A percentile compares a stretch with the other conserved stretches of the same genome.
Conservation (phyloP, 345 rosid genomes). For the Brassica incana region DNA sequence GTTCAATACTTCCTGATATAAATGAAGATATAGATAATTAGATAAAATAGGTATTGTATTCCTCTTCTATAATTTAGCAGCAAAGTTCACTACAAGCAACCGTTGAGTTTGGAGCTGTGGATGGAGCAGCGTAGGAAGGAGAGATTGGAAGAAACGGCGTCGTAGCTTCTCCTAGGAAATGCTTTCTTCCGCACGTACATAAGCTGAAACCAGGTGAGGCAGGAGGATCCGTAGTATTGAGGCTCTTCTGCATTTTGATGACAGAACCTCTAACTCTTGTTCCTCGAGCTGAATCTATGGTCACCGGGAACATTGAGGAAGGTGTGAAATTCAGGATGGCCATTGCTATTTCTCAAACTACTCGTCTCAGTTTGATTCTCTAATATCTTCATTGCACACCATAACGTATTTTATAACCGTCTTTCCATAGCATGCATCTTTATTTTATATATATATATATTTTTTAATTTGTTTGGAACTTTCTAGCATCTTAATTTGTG, state of each 20-base stretch:
- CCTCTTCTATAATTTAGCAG: not conserved
- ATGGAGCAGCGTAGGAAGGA: slow-evolving; percentile 48
- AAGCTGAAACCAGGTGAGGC: slow-evolving; percentile 23
- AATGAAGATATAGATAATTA: not conserved
- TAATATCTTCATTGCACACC: not conserved
- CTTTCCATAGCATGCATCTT: not conserved
- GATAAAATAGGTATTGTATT: not conserved
- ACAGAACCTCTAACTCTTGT: slow-evolving; percentile 3
- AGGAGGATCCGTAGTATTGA: not conserved
- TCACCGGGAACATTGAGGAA: not conserved
- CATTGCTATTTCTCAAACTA: not conserved
- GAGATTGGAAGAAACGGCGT: slow-evolving; percentile 46
- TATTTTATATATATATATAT: too few relatives aligned
- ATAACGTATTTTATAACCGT: not conserved
- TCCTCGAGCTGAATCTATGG: not conserved
- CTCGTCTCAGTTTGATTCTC: not conserved
- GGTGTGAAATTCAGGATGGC: not conserved
- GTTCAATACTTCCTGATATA: slow-evolving; percentile 47
- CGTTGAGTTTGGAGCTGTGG: not conserved
- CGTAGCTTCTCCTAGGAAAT: slow-evolving; percentile 45
- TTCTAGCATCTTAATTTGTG: too few relatives aligned
- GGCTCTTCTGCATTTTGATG: slow-evolving; percentile 16
- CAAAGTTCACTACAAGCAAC: not conserved
- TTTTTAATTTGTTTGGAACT: too few relatives aligned
- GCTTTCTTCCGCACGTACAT: slow-evolving; percentile 58